Evolutionary conservation across 306 rosid species (phyloP), one percentile per base, ranked within the genome.

Genomic region (Medicago ruthenica): DNA sequence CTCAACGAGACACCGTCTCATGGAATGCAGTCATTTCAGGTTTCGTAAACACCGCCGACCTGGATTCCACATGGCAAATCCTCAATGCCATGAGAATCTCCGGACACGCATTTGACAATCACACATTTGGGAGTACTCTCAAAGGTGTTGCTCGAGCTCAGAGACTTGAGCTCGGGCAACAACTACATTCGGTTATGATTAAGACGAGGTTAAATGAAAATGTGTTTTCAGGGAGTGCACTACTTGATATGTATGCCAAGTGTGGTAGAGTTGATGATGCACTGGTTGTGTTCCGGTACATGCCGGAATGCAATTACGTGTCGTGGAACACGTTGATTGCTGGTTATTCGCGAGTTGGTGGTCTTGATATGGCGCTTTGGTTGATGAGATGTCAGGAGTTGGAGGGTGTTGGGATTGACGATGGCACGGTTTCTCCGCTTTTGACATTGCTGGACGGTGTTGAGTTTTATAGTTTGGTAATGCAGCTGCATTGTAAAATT

Each of bases 221-320:
- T 54, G 83, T 93, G 37, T 88, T 87, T 63, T 82, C 88, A 0
- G 89, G 89, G 9, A 89, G 96, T 83, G 89, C 96, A 8, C 96
- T 91, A 61, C 45, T 89, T 82, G 98, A 93, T 58, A 89, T 93
- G 98, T 91, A 89, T 85, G 91, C 94, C 7, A 93, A 93, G 82
- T 89, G 98, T 78, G 85, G 80, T 69, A 88, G 86, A 59, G 80
- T 84, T 82, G 94, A 82, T 77, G 92, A 91, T 18, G 98, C 93
- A 0, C 75, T 18, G 65, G 31, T 57, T 62, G 87, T 86, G 37
- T 87, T 93, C 34, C 16, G 50, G 31, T 50, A 37, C 42, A 81
- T 93, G 83, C 91, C 87, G 0, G 85, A 84, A 40, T 84, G 77
- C 9, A 91, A 88, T 45, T 54, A 76, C 7, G 90, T 89, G 9